Evolutionary conservation across 2,329 filamentous ascomycete species (phyloP).

Genomic region (Cercospora sp.): DNA sequence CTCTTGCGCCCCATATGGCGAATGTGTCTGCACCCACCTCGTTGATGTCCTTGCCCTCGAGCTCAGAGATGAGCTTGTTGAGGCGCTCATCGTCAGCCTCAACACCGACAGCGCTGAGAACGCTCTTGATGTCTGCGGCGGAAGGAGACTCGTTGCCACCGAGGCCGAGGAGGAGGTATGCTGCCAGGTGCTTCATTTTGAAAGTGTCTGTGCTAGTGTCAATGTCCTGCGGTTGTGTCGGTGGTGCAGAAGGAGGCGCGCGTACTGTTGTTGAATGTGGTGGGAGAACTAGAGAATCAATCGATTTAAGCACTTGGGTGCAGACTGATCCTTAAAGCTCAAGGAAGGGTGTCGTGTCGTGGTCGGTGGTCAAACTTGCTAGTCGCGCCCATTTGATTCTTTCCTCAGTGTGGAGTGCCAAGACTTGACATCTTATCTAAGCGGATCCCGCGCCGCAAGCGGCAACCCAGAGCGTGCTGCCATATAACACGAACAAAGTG

Average conservation of each 20-base stretch:
- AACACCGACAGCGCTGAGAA: slow-evolving; percentile 91
- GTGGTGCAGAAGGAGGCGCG: not conserved
- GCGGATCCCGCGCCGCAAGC: slow-evolving; percentile 1
- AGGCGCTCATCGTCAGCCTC: slow-evolving; percentile 90
- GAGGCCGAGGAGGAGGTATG: slow-evolving; percentile 95
- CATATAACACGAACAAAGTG: not conserved
- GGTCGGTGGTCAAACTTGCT: slow-evolving; percentile 1
- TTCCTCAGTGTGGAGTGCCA: slow-evolving; percentile 9
- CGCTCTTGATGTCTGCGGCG: slow-evolving; percentile 78
- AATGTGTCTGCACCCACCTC: slow-evolving; percentile 63
- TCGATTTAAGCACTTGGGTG: slow-evolving; percentile 98
- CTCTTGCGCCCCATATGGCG: slow-evolving; percentile 13
- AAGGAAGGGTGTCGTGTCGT: slow-evolving; percentile 23
- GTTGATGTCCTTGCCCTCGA: slow-evolving; percentile 87
- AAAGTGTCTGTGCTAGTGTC: slow-evolving; percentile 29
- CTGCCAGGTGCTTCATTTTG: slow-evolving; percentile 99
- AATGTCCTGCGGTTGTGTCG: slow-evolving; percentile 7
- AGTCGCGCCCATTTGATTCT: slow-evolving; percentile 8
- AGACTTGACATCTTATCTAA: slow-evolving; percentile 5
- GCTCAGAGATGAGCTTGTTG: slow-evolving; percentile 82
- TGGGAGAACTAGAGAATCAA: slow-evolving; percentile 85
- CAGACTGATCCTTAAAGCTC: slow-evolving; percentile 99
- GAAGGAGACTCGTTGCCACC: slow-evolving; percentile 89
- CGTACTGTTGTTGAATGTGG: slow-evolving; percentile 27
- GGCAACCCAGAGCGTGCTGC: slow-evolving; percentile 3